Evolutionary conservation across 331 rosid genomes (phyloP), one percentile per base, ranked within the genome.

Genomic region (Arachis monticola): DNA sequence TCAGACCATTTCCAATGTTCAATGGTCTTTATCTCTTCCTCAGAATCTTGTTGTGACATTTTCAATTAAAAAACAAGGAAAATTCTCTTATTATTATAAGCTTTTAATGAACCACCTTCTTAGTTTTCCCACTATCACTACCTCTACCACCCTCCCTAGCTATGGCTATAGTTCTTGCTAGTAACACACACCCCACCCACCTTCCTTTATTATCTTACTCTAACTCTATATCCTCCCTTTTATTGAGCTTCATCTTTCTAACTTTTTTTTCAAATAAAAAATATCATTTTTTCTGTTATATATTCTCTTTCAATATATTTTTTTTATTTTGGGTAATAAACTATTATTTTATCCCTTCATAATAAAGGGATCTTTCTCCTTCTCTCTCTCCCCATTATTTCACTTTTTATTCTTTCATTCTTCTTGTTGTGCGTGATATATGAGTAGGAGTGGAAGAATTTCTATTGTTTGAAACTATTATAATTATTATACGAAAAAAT

Each of bases 1-100:
- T 93, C 97, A 71, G 98, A 87, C 97, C 98, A 93, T 88, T 77
- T 86, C 98, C 98, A 93, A 84, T 93, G 88, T 86, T 93, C 97
- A 78, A 63, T 72, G 80, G 92, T 81, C 80, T 92, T 92, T 84
- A 88, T 90, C 88, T 91, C 98, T 87, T 91, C 98, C 66, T 83
- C 79, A 72, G 95, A 88, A 80, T 88, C 85, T 85, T 83, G 91
- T 85, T 83, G 91, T 88, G 97, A 90, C 97, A 92, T 89, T 85
- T 84, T 88, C 79, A 62, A 79, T 80, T 38, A 38, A 38, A 38
- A 38, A 38, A 38, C 5, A 38, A 38, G 41, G 69, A 67, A 80
- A 86, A 82, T 76, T 87, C 91, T 90, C 80, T 50, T 57, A 38
- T 38, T 38, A 38, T 38, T 35, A 35, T 35, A 35, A 74, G 78